phyloP scores from a whole-genome alignment of 2,329 filamentous ascomycete genomes.

The Ascochyta pisi region DNA sequence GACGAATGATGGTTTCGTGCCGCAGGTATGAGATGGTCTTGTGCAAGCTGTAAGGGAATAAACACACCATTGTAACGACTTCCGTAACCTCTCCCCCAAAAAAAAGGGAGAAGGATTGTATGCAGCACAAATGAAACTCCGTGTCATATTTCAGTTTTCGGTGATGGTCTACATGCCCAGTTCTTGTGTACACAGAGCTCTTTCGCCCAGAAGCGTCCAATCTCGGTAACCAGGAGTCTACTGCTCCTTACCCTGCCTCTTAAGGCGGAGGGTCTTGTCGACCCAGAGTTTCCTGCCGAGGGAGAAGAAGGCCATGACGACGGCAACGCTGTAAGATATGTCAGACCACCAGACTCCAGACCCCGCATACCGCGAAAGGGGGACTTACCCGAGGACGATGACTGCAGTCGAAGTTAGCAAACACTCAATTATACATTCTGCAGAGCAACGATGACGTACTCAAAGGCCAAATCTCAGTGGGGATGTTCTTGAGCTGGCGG shows the following conservation, averaged over 20 bases:
- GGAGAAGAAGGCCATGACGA: constrained; percentile 84
- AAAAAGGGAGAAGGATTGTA: background rate
- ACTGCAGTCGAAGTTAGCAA: constrained; percentile 58
- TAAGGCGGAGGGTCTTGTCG: constrained; percentile 92
- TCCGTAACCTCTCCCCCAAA: background rate
- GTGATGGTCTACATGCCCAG: constrained; percentile 17
- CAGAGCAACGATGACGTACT: constrained; percentile 65
- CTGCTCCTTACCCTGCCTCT: constrained; percentile 63
- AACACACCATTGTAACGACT: background rate
- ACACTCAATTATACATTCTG: background rate
- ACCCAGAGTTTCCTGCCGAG: constrained; percentile 79
- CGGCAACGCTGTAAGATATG: constrained; percentile 61
- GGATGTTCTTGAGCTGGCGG: constrained; percentile 86
- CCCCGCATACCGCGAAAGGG: constrained; percentile 11
- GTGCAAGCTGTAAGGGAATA: background rate
- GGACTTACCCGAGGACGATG: constrained; percentile 80
- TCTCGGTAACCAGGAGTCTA: constrained; percentile 24
- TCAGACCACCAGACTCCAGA: constrained; percentile 33
- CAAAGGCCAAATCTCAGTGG: constrained; percentile 91
- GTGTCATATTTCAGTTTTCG: constrained; percentile 33
- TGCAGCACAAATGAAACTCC: constrained; percentile 33
- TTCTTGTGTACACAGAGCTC: constrained; percentile 37
- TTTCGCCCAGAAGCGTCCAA: constrained; percentile 16
- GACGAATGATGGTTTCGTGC: background rate
- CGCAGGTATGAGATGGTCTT: background rate